A percentile compares a stretch with the other conserved stretches of the same genome.
Conservation (phyloP, 345 rosid species). For the Excoecaria agallocha region DNA sequence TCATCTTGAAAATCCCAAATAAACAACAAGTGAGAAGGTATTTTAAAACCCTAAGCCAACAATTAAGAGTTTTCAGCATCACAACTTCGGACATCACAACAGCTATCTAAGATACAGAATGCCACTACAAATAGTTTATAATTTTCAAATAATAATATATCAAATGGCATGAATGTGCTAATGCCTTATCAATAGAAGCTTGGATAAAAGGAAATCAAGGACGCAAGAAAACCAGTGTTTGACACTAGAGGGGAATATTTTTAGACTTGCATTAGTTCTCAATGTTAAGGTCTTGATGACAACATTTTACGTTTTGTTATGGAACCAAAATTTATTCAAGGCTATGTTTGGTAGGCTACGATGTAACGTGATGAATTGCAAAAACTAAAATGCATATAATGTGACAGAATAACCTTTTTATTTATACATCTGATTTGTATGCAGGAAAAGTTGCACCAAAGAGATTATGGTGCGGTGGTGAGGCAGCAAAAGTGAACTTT, state of each 20-base stretch:
- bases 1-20: no score
- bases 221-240: not conserved
- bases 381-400: no score
- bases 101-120: not conserved
- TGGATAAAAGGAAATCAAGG: not conserved
- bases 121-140: not conserved
- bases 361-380: no score
- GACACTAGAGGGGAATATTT: not conserved
- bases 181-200: not conserved
- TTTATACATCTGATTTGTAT: no score
- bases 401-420: no score
- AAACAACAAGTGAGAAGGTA: not conserved
- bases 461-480: no score
- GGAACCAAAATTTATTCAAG: not conserved
- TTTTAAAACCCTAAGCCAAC: not conserved
- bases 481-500: no score
- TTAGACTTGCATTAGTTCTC: not conserved
- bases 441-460: no score
- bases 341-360: no score
- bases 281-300: not conserved
- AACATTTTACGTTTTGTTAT: not conserved
- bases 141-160: not conserved
- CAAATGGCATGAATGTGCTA: constrained; percentile 1
- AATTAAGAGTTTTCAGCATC: not conserved
- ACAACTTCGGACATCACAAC: not conserved